Evolutionary conservation across 148 eudicot species (phyloP).

Genomic region (Cornus kousa): DNA sequence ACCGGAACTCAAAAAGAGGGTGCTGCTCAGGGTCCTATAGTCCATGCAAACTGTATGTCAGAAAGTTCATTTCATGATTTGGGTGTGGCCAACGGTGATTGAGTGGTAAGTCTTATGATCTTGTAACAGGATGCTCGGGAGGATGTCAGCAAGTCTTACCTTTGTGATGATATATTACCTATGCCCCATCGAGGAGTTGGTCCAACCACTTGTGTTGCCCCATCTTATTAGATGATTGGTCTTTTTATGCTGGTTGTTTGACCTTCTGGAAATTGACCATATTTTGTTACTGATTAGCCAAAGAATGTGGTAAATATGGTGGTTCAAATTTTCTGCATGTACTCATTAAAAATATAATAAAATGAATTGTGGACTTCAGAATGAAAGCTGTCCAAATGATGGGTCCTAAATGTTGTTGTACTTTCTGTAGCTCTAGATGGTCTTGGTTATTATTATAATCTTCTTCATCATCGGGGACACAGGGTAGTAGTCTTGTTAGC

Average conservation of each 20-base stretch:
- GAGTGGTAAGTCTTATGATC: constrained; percentile 45
- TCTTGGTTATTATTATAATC: background rate
- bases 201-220: background rate
- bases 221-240: background rate
- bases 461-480: too few relatives aligned
- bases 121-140: background rate
- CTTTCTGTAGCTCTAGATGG: background rate
- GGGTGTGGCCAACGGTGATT: constrained; percentile 44
- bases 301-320: too few relatives aligned
- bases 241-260: background rate
- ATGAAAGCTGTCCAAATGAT: too few relatives aligned
- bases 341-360: too few relatives aligned
- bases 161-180: background rate
- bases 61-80: constrained; percentile 48
- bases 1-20: constrained; percentile 31
- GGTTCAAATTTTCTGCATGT: background rate
- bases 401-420: background rate
- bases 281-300: background rate
- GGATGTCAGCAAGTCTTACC: background rate
- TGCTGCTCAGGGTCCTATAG: constrained; percentile 46
- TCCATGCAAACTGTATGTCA: constrained; percentile 71
- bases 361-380: too few relatives aligned
- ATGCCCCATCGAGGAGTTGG: background rate
- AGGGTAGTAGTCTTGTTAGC: background rate
- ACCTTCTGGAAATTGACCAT: background rate